These are phyloP conservation scores for Plasmodium chabaudi DNA, from an alignment of 169 alveolate species.

Conservation along the genomic window DNA sequence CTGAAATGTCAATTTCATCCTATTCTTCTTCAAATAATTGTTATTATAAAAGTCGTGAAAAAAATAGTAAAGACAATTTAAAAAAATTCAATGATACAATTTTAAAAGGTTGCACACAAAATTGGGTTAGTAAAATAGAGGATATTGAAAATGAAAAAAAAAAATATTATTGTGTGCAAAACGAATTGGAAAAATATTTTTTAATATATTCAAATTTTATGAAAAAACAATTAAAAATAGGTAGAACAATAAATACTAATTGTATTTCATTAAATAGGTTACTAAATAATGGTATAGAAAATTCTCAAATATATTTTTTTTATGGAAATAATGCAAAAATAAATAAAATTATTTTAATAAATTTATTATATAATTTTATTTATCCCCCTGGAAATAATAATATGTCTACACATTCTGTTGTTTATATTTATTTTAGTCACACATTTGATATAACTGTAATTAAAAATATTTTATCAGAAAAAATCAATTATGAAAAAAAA, in stretches of 20 bases:
- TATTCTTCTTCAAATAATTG: background rate
- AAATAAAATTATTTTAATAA: conserved; percentile 30
- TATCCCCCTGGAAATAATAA: background rate
- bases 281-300: conserved; percentile 24
- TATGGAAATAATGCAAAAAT: conserved; percentile 43
- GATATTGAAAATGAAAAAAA: background rate
- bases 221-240: conserved; percentile 20
- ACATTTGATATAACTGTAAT: conserved; percentile 32
- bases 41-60: too few species aligned
- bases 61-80: too few species aligned
- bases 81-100: too few species aligned
- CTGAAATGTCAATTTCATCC: background rate
- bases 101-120: background rate
- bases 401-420: background rate
- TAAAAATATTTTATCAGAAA: conserved; percentile 19
- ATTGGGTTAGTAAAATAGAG: background rate
- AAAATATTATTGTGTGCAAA: background rate
- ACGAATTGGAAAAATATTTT: background rate
- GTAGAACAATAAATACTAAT: conserved; percentile 1
- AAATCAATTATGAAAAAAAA: conserved; percentile 22
- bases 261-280: conserved; percentile 12
- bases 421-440: conserved; percentile 49
- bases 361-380: conserved; percentile 22
- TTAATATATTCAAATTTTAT: conserved; percentile 22
- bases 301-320: conserved; percentile 33